Evolutionary conservation across 2,329 filamentous ascomycete species (phyloP).

Genomic region (Verticillium nubilum): DNA sequence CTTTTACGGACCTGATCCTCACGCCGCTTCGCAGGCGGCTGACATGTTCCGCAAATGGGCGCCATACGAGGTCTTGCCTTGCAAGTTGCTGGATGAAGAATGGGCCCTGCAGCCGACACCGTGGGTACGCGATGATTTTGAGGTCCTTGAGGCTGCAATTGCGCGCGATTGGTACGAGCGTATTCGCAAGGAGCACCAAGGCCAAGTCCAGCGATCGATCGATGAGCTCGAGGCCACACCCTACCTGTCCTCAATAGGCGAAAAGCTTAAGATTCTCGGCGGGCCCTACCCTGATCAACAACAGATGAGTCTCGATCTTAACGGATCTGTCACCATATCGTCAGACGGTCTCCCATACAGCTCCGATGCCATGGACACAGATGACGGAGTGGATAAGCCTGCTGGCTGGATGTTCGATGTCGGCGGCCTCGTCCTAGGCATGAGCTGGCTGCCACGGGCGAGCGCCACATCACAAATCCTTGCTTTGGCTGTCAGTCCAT

Average conservation of each 20-base stretch:
- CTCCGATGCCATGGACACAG: constrained; percentile 12
- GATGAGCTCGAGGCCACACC: constrained; percentile 18
- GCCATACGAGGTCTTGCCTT: constrained; percentile 23
- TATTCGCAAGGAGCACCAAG: not conserved
- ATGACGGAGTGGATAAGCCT: constrained; percentile 13
- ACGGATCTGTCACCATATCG: constrained; percentile 18
- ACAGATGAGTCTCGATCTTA: constrained; percentile 22
- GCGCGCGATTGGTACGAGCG: constrained; percentile 10
- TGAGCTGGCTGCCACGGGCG: constrained; percentile 45
- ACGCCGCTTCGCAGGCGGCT: constrained; percentile 13
- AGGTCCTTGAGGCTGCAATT: constrained; percentile 2
- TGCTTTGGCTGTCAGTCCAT: constrained; percentile 45
- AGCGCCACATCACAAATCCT: constrained; percentile 38
- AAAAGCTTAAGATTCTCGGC: constrained; percentile 25
- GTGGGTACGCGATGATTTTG: constrained; percentile 13
- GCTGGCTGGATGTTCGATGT: constrained; percentile 50
- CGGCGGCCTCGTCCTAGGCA: constrained; percentile 45
- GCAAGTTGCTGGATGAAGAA: constrained; percentile 2
- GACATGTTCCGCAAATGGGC: constrained; percentile 22
- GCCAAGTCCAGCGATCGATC: not conserved
- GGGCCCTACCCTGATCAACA: constrained; percentile 23
- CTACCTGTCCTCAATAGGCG: constrained; percentile 20
- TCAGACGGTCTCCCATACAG: constrained; percentile 23
- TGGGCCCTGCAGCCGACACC: constrained; percentile 8
- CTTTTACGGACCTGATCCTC: constrained; percentile 16